These are phyloP conservation scores for Ceratocystis colombiana DNA, from an alignment of 2,329 filamentous ascomycete genomes.

Conservation along the genomic window DNA sequence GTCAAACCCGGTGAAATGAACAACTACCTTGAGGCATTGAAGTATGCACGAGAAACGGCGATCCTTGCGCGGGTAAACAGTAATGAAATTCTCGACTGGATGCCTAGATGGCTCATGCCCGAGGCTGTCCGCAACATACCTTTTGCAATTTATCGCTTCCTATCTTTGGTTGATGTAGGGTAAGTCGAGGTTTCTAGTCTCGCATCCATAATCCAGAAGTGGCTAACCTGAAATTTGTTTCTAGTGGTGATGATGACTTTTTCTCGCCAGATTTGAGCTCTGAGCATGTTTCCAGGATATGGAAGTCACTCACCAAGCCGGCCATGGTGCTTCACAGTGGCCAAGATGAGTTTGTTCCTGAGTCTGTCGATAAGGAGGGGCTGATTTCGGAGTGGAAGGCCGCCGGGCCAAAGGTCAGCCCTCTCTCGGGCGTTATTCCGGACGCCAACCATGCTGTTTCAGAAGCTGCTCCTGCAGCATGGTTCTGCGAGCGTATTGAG, in stretches of 20 bases:
- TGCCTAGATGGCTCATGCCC: constrained; percentile 42
- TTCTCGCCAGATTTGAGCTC: constrained; percentile 66
- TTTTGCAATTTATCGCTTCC: constrained; percentile 45
- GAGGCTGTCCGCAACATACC: constrained; percentile 35
- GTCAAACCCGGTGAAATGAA: constrained; percentile 28
- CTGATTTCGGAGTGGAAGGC: constrained; percentile 49
- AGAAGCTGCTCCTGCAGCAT: constrained; percentile 38
- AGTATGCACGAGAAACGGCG: constrained; percentile 46
- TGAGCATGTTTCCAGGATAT: constrained; percentile 49
- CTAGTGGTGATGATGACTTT: constrained; percentile 68
- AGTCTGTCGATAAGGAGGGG: constrained; percentile 45
- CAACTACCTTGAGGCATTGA: constrained; percentile 39
- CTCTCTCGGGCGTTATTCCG: constrained; percentile 45
- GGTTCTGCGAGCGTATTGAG: constrained; percentile 41
- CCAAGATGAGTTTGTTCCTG: constrained; percentile 55
- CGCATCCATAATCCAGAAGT: background rate
- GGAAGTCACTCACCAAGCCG: constrained; percentile 51
- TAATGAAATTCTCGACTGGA: constrained; percentile 45
- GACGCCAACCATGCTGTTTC: constrained; percentile 44
- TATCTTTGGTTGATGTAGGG: constrained; percentile 43
- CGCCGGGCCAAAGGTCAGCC: constrained; percentile 39
- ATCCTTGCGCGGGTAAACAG: constrained; percentile 29
- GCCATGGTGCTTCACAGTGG: constrained; percentile 58
- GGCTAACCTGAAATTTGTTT: background rate
- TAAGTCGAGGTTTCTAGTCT: constrained; percentile 32